Evolutionary conservation across 2,329 filamentous ascomycete species (phyloP), one percentile per base, ranked within the genome.

Genomic region (Trichoderma semiorbis): DNA sequence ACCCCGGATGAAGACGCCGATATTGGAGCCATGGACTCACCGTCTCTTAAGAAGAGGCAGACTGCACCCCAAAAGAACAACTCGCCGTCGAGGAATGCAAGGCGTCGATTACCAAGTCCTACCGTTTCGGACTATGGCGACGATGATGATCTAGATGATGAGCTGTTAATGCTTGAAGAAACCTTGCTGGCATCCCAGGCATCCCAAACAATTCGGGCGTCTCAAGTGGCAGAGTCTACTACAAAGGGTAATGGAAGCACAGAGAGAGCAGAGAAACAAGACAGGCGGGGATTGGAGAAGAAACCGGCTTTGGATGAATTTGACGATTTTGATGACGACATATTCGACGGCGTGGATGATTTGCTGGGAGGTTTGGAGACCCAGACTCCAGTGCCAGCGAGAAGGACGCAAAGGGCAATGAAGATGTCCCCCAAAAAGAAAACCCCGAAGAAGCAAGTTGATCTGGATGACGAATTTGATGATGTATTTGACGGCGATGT

Each of bases 311-410:
- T 65, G 5, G 77, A 92, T 66, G 90, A 92, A 58, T 91, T 92
- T 80, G 90, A 86, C 60, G 90, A 93, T 73, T 76, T 88, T 65
- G 90, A 92, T 71, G 90, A 91, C 73, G 88, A 91, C 61, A 81
- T 87, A 10, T 85, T 89, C 71, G 83, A 85, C 7, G 84, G 80
- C 18, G 85, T 84, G 11, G 85, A 84, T 28, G 74, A 76, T 5
- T 74, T 79, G 21, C 72, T 78, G 18, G 72, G 71, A n/a, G 72
- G 71, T 6, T 58, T 74, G 24, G 72, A 79, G 28, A 72, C 74
- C 32, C 76, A 75, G 70, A 74, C 73, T n/a, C 57, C 68, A 24
- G 62, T 71, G 21, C 72, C 64, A 5, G 58, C 72, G 16, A 69
- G 43, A 3, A 69, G 50, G 6, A 71, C 65, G 18, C 47, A 58